Evolutionary conservation across 495 filamentous ascomycete genomes (phyloP), one percentile per base, ranked within the genome.

Genomic region (Penicillium diatomitis): DNA sequence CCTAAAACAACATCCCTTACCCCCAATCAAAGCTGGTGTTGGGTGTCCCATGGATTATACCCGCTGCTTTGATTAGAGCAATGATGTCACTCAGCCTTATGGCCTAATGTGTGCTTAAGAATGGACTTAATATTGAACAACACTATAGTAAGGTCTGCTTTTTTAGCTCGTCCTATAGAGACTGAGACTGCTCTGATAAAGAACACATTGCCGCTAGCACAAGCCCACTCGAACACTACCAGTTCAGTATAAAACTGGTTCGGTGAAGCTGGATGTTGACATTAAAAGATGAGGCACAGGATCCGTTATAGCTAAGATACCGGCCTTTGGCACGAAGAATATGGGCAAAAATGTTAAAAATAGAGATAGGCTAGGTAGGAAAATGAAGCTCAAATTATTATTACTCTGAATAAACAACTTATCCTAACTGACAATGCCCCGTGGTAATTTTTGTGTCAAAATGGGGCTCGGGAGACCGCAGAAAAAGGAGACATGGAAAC

Each of bases 151-250:
- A 31, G 28, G 39, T 30, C 6, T 41, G 31, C 39, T 29, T 41
- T 41, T 20, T 41, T 29, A 41, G 39, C 39, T 29, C 6, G 39
- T 30, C 2, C 20, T 41, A 41, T 5, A 41, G n/a, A n/a, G n/a
- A n/a, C n/a, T n/a, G 20, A 29, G 20, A 41, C 27, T 41, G 39
- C 39, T 41, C 20, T 41, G 2, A 29, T 41, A 29, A 29, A 41
- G 27, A 41, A 29, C 39, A 41, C 39, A 41, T 7, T 29, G 39
- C 39, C n/a, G 20, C 20, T 41, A 41, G 20, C 4, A 29, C 39
- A 41, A 41, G 27, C 39, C 39, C 39, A 30, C 39, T 41, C 39
- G 39, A 41, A 41, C 39, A 41, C 39, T 41, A 41, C 39, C n/a
- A 41, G 20, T 41, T 41, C 27, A 29, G 39, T 9, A 41, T 7